Percentiles rank a stretch among this genome's conserved stretches.
Evolutionary conservation across 2,329 filamentous ascomycete species (phyloP).

Genomic region (Neonectria hederae): DNA sequence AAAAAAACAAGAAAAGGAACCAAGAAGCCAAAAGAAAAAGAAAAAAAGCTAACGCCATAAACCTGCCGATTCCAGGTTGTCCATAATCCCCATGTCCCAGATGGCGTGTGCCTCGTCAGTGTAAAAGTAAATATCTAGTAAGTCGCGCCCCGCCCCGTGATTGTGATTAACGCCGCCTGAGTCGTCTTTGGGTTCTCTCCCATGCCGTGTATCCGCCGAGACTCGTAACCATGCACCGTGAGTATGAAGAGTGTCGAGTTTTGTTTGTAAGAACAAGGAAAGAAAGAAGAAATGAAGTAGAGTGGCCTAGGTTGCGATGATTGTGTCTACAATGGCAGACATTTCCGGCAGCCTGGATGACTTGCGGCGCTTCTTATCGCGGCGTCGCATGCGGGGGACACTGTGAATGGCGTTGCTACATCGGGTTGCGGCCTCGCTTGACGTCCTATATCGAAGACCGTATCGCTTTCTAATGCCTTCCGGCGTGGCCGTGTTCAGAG

Average conservation of each 20-base stretch:
- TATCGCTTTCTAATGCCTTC: conserved; percentile 36
- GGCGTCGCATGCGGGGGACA: conserved; percentile 41
- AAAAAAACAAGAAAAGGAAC: background rate
- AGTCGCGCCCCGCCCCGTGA: conserved; percentile 20
- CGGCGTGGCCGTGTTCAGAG: conserved; percentile 16
- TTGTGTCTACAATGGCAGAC: conserved; percentile 8
- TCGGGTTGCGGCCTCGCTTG: conserved; percentile 36
- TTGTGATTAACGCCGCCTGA: conserved; percentile 31
- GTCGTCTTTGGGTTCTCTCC: conserved; percentile 14
- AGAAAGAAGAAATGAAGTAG: background rate
- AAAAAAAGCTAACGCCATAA: conserved; percentile 24
- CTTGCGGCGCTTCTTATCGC: conserved; percentile 35
- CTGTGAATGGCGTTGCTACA: conserved; percentile 39
- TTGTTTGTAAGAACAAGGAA: background rate
- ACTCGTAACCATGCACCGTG: conserved; percentile 22
- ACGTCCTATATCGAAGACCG: conserved; percentile 36
- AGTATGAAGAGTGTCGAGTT: conserved; percentile 3
- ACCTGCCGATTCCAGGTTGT: conserved; percentile 5
- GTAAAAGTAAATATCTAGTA: conserved; percentile 31
- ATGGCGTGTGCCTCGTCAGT: conserved; percentile 32
- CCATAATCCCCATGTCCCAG: conserved; percentile 14
- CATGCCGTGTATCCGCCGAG: conserved; percentile 13
- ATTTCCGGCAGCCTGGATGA: conserved; percentile 17
- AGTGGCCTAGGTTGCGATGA: conserved; percentile 3
- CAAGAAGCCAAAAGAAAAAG: too few species aligned